These are phyloP conservation scores for Triticum dicoccoides DNA, from an alignment of 176 grass and related monocot genomes.

Conservation along the genomic window DNA sequence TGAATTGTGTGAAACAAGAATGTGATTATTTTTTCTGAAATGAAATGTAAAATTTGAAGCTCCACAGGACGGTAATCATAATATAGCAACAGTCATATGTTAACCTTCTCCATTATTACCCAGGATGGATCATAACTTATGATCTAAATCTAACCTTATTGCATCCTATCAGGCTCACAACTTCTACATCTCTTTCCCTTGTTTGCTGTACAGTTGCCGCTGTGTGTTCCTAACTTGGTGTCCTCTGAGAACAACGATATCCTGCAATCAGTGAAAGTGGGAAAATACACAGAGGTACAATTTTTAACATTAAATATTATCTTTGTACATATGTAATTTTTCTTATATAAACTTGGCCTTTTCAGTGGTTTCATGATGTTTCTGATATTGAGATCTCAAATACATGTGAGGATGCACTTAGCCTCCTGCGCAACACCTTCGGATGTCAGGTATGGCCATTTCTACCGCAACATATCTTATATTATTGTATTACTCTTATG, in stretches of 20 bases:
- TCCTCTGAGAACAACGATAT: slow-evolving; percentile 59
- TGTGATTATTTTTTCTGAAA: not conserved
- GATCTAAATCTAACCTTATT: not conserved
- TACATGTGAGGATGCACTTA: slow-evolving; percentile 92
- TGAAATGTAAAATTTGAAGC: not conserved
- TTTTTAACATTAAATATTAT: slow-evolving; percentile 4
- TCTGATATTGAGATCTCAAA: slow-evolving; percentile 62
- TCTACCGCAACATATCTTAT: not conserved
- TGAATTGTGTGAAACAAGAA: not conserved
- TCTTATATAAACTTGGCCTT: slow-evolving; percentile 23
- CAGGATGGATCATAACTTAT: not conserved
- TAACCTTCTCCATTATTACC: not conserved
- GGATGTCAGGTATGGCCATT: slow-evolving; percentile 65
- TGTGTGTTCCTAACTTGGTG: slow-evolving; percentile 77
- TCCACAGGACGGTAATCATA: not conserved
- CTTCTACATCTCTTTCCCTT: not conserved
- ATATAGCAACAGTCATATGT: not conserved
- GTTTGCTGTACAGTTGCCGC: slow-evolving; percentile 49
- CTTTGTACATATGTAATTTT: not conserved
- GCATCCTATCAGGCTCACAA: slow-evolving; percentile 1
- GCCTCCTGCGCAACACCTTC: slow-evolving; percentile 53
- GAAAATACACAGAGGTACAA: slow-evolving; percentile 92
- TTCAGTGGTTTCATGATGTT: slow-evolving; percentile 99
- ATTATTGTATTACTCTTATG: not conserved
- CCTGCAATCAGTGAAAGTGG: slow-evolving; percentile 69